Conservation (phyloP, 176 grass and related monocot species). For the Triticum aestivum region IWGSC_CS_RefSeq_v2.1 NC_057806.1:545163849-545164348, state of each 20-base stretch:
- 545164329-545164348: conserved; percentile 90
- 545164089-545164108: not conserved
- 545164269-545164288: too few relatives aligned
- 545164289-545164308: not conserved
- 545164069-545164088: not conserved
- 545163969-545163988: not conserved
- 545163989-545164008: not conserved
- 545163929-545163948: not conserved
- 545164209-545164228: not conserved
- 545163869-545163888: not conserved
- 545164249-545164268: not conserved
- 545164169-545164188: not conserved
- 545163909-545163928: not conserved
- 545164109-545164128: not conserved
- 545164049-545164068: not conserved
- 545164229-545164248: not conserved
- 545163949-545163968: not conserved
- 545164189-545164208: not conserved
- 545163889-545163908: not conserved
- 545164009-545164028: not conserved
- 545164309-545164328: not conserved
- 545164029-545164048: not conserved
- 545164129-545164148: not conserved
- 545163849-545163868: not conserved
- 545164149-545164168: not conserved